A percentile compares a stretch with the other conserved stretches of the same genome.
Evolutionary conservation across 805 yeast genomes (phyloP).

Genomic region (Cyberlindnera samutprakarnensis): DNA sequence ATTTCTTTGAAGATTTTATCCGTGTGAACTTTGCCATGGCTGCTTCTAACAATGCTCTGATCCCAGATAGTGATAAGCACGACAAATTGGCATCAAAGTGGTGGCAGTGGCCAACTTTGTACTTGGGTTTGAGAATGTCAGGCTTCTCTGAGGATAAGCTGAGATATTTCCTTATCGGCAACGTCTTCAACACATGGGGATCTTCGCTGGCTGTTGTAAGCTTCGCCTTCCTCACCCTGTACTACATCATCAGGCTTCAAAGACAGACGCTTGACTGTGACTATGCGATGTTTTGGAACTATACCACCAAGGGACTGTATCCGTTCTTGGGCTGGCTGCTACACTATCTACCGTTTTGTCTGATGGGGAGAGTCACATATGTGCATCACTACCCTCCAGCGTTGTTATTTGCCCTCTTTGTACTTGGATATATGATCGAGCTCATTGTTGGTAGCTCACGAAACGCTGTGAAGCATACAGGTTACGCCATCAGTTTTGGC

Average conservation of each 20-base stretch:
- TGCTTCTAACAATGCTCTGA: constrained; percentile 74
- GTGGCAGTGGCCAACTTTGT: constrained; percentile 84
- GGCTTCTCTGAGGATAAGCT: constrained; percentile 51
- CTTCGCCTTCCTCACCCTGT: constrained; percentile 35
- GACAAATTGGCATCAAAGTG: constrained; percentile 64
- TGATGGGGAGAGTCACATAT: constrained; percentile 95
- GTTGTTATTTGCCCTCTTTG: constrained; percentile 83
- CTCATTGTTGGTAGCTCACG: constrained; percentile 17
- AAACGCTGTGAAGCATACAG: constrained; percentile 20
- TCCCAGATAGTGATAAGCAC: constrained; percentile 69
- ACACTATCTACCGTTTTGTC: constrained; percentile 80
- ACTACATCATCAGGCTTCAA: constrained; percentile 51
- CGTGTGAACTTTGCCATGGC: constrained; percentile 79
- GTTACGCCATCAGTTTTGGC: constrained; percentile 41
- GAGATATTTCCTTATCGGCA: constrained; percentile 64
- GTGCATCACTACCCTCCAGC: constrained; percentile 97
- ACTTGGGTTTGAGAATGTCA: constrained; percentile 69
- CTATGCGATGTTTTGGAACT: constrained; percentile 30
- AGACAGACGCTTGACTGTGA: constrained; percentile 52
- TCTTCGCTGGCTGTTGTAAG: constrained; percentile 49
- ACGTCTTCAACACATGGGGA: constrained; percentile 72
- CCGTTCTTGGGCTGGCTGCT: constrained; percentile 89
- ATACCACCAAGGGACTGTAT: constrained; percentile 60
- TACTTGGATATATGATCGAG: constrained; percentile 32
- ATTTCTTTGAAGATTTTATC: constrained; percentile 66